phyloP scores from a whole-genome alignment of 192 early-diverging fungal genomes.

The Podila minutissima region DNA sequence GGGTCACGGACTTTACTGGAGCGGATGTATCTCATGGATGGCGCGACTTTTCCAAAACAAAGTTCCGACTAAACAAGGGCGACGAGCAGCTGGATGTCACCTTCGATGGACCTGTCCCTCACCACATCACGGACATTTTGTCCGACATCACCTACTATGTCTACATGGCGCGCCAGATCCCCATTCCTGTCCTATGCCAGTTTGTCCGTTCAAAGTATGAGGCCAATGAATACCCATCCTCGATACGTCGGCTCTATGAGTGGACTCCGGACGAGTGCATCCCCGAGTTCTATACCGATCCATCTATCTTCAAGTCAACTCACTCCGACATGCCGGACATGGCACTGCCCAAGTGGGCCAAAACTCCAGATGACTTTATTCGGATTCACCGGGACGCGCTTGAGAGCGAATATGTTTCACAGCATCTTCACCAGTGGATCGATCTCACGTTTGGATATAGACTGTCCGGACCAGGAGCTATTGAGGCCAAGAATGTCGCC shows the following conservation, averaged over 20 bases:
- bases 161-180: constrained; percentile 71
- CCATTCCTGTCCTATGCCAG: constrained; percentile 70
- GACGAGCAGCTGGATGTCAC: constrained; percentile 78
- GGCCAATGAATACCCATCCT: constrained; percentile 73
- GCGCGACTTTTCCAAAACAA: constrained; percentile 72
- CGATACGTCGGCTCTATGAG: constrained; percentile 68
- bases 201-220: constrained; percentile 76
- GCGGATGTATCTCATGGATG: constrained; percentile 54
- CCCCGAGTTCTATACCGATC: constrained; percentile 76
- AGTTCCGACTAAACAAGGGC: constrained; percentile 75
- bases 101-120: constrained; percentile 71
- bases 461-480: constrained; percentile 79
- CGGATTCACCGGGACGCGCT: constrained; percentile 80
- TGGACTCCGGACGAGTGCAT: constrained; percentile 84
- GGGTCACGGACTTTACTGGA: constrained; percentile 76
- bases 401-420: constrained; percentile 80
- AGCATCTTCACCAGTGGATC: constrained; percentile 85
- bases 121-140: constrained; percentile 75
- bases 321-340: constrained; percentile 76
- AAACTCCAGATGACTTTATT: constrained; percentile 83
- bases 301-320: constrained; percentile 69
- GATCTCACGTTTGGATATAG: constrained; percentile 91
- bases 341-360: constrained; percentile 78
- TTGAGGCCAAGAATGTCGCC: constrained; percentile 82
- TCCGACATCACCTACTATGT: constrained; percentile 78